phyloP scores from a whole-genome alignment of 2,329 filamentous ascomycete genomes.

The Fusarium compactum region DNA sequence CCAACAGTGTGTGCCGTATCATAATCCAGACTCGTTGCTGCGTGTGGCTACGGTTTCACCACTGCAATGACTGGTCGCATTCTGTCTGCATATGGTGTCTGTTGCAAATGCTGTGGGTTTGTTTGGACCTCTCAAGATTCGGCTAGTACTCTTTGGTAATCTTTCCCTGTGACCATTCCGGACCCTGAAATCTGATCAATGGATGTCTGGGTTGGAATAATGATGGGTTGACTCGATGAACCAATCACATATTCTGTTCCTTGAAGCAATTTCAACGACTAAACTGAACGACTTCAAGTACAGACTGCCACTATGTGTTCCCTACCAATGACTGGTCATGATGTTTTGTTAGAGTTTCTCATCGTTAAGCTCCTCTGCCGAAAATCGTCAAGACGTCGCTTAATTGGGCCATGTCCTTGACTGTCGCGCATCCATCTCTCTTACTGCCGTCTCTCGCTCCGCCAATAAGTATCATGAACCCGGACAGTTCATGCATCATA shows the following conservation, averaged over 20 bases:
- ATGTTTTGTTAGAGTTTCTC: conserved; percentile 16
- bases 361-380: not conserved
- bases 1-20: conserved; percentile 7
- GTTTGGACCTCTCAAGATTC: not conserved
- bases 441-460: conserved; percentile 2
- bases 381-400: conserved; percentile 22
- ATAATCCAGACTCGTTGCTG: conserved; percentile 13
- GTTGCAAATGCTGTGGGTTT: not conserved
- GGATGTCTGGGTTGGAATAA: not conserved
- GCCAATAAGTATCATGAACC: conserved; percentile 5
- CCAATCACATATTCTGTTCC: conserved; percentile 23
- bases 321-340: conserved; percentile 9
- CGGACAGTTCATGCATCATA: conserved; percentile 16
- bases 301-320: not conserved
- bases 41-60: conserved; percentile 34
- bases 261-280: conserved; percentile 1
- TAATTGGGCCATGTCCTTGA: not conserved
- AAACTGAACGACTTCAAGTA: not conserved
- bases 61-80: conserved; percentile 25
- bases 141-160: not conserved
- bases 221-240: not conserved
- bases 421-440: conserved; percentile 3
- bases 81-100: conserved; percentile 1
- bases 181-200: not conserved
- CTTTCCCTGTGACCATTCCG: not conserved